Base-by-base conservation (phyloP, 257 asterid genomes). In the Salvia splendens region DNA sequence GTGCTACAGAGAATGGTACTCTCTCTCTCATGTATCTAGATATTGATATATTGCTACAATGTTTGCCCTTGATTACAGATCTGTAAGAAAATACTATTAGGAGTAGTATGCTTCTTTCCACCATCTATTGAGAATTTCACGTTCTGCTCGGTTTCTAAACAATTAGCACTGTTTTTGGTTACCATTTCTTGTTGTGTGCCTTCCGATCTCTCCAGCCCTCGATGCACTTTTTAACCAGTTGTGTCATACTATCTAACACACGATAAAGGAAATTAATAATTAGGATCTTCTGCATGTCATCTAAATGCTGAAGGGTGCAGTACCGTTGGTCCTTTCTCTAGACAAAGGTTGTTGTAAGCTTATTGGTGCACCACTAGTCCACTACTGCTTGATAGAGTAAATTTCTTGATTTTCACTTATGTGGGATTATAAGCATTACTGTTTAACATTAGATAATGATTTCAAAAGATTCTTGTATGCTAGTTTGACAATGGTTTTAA, bases 1-100 rank as follows among this genome's bases (percentile, higher is more conserved):
- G 78, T 92, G 98, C 86, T 92, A 89, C 82, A 88, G 83, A 17
- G 95, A 92, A 41, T 92, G 98, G 98, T 92, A 85, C 38, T 41
- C 40, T 54, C 28, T 35, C 40, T 57, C 32, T 14, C 64, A 5
- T 56, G 24, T 5, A 3, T 35, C 43, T 35, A 58, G 8, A 58
- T 38, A 14, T 58, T 36, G 32, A 41, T 12, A 69, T 38, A 24
- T 24, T 24, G 30, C 52, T 11, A 8, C 43, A 12, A 10, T 3
- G 20, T 73, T 43, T 62, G 9, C 49, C 16, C 16, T 53, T 8
- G 8, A 10, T 48, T 12, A 49, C 0, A 10, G 12, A 49, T 73
- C 8, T 50, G 12, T 49, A 38, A 1, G 42, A 38, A 6, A 38
- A 1, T 6, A 38, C 8, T 38, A 38, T 17, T 17, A 17, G 20